Evolutionary conservation across 1,284 basidiomycete species (phyloP).

Genomic region (Tetrapyrgos nigripes): DNA sequence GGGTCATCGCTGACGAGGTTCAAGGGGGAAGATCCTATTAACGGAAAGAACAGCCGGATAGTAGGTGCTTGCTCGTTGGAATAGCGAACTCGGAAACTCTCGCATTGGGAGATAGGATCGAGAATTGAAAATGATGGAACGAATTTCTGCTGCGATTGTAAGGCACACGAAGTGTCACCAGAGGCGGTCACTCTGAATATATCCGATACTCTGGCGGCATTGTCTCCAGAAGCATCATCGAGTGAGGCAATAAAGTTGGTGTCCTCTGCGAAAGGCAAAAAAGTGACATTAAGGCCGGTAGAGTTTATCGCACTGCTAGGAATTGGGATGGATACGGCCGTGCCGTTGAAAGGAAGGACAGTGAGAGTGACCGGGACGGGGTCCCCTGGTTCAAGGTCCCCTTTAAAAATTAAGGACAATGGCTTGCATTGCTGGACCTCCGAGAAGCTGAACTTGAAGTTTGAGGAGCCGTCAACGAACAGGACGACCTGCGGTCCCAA

Average conservation of each 20-base stretch:
- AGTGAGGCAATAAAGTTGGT: slow-evolving; percentile 62
- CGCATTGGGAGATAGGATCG: slow-evolving; percentile 52
- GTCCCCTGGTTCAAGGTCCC: slow-evolving; percentile 30
- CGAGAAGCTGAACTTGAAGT: slow-evolving; percentile 54
- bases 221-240: slow-evolving; percentile 48
- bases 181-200: slow-evolving; percentile 52
- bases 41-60: slow-evolving; percentile 53
- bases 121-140: slow-evolving; percentile 34
- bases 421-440: slow-evolving; percentile 60
- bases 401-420: slow-evolving; percentile 53
- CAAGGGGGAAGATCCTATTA: slow-evolving; percentile 44
- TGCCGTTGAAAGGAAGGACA: slow-evolving; percentile 59
- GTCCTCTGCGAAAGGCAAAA: slow-evolving; percentile 56
- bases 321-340: slow-evolving; percentile 54
- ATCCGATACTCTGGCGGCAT: slow-evolving; percentile 53
- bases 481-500: slow-evolving; percentile 55
- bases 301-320: slow-evolving; percentile 46
- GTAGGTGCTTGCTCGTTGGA: slow-evolving; percentile 41
- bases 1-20: slow-evolving; percentile 33
- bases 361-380: slow-evolving; percentile 53
- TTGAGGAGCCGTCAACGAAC: too few relatives aligned
- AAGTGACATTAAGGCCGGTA: slow-evolving; percentile 51
- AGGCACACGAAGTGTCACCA: slow-evolving; percentile 47
- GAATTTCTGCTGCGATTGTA: slow-evolving; percentile 12
- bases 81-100: slow-evolving; percentile 53